Conservation (phyloP, 2,329 filamentous ascomycete genomes). For the Aspergillus awamori region DNA sequence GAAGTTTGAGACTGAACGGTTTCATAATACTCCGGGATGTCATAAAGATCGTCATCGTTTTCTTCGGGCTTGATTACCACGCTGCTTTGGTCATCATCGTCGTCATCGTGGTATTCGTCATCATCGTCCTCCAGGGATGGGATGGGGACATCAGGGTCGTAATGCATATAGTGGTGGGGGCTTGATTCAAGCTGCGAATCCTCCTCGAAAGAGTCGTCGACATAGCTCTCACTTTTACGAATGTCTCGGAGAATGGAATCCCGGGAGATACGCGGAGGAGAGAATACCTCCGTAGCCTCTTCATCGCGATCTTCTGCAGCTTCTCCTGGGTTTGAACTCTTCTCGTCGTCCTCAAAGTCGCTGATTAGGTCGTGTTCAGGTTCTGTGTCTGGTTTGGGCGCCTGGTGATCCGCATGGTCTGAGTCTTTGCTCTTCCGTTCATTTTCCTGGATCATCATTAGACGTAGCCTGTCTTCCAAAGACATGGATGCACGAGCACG, state of each 20-base stretch:
- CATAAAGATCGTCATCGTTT: slow-evolving; percentile 63
- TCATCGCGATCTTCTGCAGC: slow-evolving; percentile 1
- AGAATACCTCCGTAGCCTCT: slow-evolving; percentile 63
- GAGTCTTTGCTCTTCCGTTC: slow-evolving; percentile 45
- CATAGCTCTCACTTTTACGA: slow-evolving; percentile 64
- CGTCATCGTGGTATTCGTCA: slow-evolving; percentile 51
- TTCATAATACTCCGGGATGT: slow-evolving; percentile 68
- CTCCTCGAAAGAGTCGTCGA: slow-evolving; percentile 67
- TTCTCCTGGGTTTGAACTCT: slow-evolving; percentile 34
- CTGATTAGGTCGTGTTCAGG: not conserved
- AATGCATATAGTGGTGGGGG: slow-evolving; percentile 60
- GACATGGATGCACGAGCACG: slow-evolving; percentile 77
- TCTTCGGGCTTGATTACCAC: slow-evolving; percentile 69
- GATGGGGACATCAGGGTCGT: slow-evolving; percentile 88
- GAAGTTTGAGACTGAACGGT: slow-evolving; percentile 44
- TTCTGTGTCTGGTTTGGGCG: not conserved
- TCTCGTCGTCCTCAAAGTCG: slow-evolving; percentile 19
- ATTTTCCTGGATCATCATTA: slow-evolving; percentile 81
- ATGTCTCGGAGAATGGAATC: slow-evolving; percentile 92
- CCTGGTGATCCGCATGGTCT: not conserved
- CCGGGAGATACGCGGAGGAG: slow-evolving; percentile 78
- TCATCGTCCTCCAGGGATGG: slow-evolving; percentile 76
- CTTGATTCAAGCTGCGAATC: slow-evolving; percentile 63
- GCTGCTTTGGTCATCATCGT: slow-evolving; percentile 65
- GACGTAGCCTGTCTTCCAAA: slow-evolving; percentile 78